Evolutionary conservation across 2,329 filamentous ascomycete species (phyloP).

Genomic region (Colletotrichum tabaci): DNA sequence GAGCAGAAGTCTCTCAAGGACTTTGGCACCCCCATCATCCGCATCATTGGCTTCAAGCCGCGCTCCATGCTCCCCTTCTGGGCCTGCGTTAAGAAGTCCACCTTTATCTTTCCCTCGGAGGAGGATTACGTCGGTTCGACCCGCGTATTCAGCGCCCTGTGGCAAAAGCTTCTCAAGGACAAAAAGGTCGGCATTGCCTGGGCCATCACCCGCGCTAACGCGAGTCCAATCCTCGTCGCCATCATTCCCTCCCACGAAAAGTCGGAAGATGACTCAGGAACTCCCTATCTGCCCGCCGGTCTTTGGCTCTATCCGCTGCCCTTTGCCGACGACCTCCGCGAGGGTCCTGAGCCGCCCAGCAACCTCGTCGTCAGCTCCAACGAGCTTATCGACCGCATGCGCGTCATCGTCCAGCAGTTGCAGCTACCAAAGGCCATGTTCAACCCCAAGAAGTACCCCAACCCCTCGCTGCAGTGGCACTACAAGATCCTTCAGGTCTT

Average conservation of each 20-base stretch:
- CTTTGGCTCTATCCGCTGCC: conserved; percentile 92
- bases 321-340: conserved; percentile 89
- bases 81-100: conserved; percentile 88
- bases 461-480: conserved; percentile 95
- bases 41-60: conserved; percentile 95
- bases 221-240: conserved; percentile 83
- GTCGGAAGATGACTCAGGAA: conserved; percentile 74
- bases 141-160: conserved; percentile 90
- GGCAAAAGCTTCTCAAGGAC: conserved; percentile 85
- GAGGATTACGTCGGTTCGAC: conserved; percentile 92
- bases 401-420: conserved; percentile 84
- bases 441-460: conserved; percentile 89
- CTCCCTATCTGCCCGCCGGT: conserved; percentile 83
- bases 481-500: conserved; percentile 94
- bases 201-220: conserved; percentile 88
- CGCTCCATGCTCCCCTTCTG: conserved; percentile 81
- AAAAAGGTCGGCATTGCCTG: conserved; percentile 90
- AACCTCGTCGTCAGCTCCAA: conserved; percentile 73
- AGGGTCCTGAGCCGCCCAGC: conserved; percentile 76
- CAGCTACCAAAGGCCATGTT: conserved; percentile 90
- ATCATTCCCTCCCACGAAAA: conserved; percentile 82
- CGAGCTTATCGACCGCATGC: conserved; percentile 84
- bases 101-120: conserved; percentile 95
- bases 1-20: conserved; percentile 84
- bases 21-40: conserved; percentile 86